Evolutionary conservation across 2,329 filamentous ascomycete genomes (phyloP), one percentile per base, ranked within the genome.

Genomic region (Verticillium klebahnii): DNA sequence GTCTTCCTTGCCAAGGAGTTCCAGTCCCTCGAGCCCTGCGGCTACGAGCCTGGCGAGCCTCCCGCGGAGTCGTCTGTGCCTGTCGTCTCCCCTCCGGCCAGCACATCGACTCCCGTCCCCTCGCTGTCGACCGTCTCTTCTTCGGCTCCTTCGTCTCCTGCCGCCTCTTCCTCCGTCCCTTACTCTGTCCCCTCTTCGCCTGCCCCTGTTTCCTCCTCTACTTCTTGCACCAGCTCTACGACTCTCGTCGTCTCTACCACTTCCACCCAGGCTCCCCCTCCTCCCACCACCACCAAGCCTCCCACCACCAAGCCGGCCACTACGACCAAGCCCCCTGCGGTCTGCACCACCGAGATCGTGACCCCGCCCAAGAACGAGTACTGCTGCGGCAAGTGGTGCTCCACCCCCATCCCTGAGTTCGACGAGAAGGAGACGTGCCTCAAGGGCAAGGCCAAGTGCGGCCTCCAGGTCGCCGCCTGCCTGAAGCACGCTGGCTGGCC

Each of bases 361-460:
- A 70, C 77, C 29, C 78, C 81, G 11, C 71, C 80, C 57, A 75
- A 72, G 34, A 85, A 83, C 71, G 83, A 85, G 69, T 85, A 83
- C 72, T 74, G 79, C 65, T 80, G 80, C 65, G 84, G 83, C 57
- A 78, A 76, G 63, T 86, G 83, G 82, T 85, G 82, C 69, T 78
- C 77, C 40, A 75, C 75, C 56, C 76, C 81, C 15, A 70, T 85
- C 14, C 82, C 82, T 29, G 72, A 78, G 66, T 86, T 78, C 73
- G 69, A 70, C 50, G 75, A 83, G 68, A 65, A 73, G 61, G 64
- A 68, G 52, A 70, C 72, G 56, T 86, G 83, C 70, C 67, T 72
- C 58, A 66, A 65, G 11, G 77, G 79, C 25, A 76, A 74, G 65
- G 76, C 78, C 61, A 77, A 74, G 60, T 83, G 81, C 68, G 69